These are phyloP conservation scores for Ophiocordyceps camponoti-floridani DNA, from an alignment of 2,329 filamentous ascomycete species.

Conservation along the genomic window DNA sequence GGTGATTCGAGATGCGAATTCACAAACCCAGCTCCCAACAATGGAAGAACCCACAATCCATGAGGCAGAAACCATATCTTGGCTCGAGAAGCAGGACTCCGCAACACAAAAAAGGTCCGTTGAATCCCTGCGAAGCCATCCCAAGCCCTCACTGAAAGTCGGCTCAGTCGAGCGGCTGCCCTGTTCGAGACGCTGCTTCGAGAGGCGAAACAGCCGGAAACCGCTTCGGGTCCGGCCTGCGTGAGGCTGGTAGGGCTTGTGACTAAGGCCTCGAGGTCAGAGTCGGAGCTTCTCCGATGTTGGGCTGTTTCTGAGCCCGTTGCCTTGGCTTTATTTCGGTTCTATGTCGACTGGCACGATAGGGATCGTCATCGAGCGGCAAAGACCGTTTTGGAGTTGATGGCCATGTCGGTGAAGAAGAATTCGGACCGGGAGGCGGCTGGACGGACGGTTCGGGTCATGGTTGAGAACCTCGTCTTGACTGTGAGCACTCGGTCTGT, in stretches of 20 bases:
- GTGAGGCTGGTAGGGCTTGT: constrained; percentile 43
- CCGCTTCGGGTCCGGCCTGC: constrained; percentile 36
- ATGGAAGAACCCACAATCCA: constrained; percentile 6
- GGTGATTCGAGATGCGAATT: too few species aligned
- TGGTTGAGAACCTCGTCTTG: constrained; percentile 35
- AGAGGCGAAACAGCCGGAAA: constrained; percentile 32
- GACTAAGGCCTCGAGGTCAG: constrained; percentile 37
- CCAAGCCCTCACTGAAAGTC: not conserved
- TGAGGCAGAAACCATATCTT: constrained; percentile 18
- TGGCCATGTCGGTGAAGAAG: constrained; percentile 29
- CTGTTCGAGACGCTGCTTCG: constrained; percentile 29
- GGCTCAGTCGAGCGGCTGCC: constrained; percentile 13
- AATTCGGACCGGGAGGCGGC: constrained; percentile 26
- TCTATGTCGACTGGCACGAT: constrained; percentile 50
- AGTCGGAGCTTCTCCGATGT: constrained; percentile 18
- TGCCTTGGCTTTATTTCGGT: constrained; percentile 34
- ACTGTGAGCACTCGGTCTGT: constrained; percentile 42
- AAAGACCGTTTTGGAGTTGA: constrained; percentile 41
- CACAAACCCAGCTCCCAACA: too few species aligned
- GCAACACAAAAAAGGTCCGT: constrained; percentile 16
- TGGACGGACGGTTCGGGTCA: constrained; percentile 19
- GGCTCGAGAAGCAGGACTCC: constrained; percentile 22
- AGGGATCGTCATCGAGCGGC: constrained; percentile 46
- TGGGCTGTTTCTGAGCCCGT: constrained; percentile 35
- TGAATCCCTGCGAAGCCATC: constrained; percentile 5